Conservation (phyloP, 768 basidiomycete genomes). For the Lactifluus pinguis region DNA sequence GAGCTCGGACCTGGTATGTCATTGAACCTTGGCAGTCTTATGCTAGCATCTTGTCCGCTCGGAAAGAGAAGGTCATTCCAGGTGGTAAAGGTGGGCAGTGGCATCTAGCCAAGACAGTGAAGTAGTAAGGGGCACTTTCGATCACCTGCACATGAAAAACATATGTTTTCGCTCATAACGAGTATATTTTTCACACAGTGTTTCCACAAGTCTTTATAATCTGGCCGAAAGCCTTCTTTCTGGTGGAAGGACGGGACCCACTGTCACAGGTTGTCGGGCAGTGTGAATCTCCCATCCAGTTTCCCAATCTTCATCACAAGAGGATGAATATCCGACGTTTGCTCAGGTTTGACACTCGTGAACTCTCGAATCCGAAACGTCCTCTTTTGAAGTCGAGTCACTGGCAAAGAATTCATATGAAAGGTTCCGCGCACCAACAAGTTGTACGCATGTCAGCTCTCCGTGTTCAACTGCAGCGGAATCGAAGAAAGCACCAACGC, state of each 20-base stretch:
- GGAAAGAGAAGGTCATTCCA: too few species aligned
- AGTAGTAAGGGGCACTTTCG: too few species aligned
- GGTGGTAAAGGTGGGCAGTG: too few species aligned
- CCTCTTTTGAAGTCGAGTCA: constrained; percentile 51
- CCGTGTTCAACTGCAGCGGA: neutral
- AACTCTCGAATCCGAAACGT: constrained; percentile 48
- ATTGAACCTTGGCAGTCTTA: too few species aligned
- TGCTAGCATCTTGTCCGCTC: too few species aligned
- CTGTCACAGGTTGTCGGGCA: constrained; percentile 65
- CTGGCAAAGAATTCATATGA: constrained; percentile 42
- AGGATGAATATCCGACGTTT: constrained; percentile 24
- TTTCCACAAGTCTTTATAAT: too few species aligned
- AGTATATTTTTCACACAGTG: too few species aligned
- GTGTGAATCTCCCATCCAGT: constrained; percentile 91
- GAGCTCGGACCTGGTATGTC: too few species aligned
- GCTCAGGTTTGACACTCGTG: constrained; percentile 22
- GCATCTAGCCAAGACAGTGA: too few species aligned
- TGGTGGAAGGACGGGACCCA: constrained; percentile 62
- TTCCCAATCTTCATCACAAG: constrained; percentile 11
- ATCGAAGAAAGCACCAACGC: neutral
- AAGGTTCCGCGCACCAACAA: constrained; percentile 50
- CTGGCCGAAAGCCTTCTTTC: neutral
- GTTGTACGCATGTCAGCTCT: constrained; percentile 32
- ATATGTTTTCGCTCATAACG: too few species aligned
- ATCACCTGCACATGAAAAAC: too few species aligned